Conservation (phyloP, 2,329 filamentous ascomycete genomes). For the Aspergillus novoparasiticus region DNA sequence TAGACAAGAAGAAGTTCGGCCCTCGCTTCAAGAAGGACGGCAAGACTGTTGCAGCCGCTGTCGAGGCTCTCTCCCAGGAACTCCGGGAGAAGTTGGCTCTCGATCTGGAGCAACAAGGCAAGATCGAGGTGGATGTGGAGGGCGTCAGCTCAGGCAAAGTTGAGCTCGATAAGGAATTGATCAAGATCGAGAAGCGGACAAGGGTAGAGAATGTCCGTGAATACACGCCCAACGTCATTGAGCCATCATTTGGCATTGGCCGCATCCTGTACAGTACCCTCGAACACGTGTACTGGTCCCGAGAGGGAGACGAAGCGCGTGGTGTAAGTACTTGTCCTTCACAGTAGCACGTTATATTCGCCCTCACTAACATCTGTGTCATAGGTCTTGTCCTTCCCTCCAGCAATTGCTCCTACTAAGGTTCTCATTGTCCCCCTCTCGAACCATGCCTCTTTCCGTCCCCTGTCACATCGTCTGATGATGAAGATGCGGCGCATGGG, state of each 20-base stretch:
- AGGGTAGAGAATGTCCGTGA: slow-evolving; percentile 82
- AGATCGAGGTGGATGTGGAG: slow-evolving; percentile 75
- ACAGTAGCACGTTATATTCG: not conserved
- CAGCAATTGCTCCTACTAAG: slow-evolving; percentile 86
- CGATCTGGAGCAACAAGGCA: slow-evolving; percentile 71
- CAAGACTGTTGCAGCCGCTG: slow-evolving; percentile 78
- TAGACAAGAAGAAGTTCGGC: slow-evolving; percentile 95
- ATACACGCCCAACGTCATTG: slow-evolving; percentile 93
- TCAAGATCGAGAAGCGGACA: slow-evolving; percentile 82
- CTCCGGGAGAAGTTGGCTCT: slow-evolving; percentile 78
- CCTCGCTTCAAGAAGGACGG: slow-evolving; percentile 94
- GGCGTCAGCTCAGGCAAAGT: slow-evolving; percentile 70
- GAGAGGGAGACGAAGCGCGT: slow-evolving; percentile 79
- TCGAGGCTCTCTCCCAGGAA: slow-evolving; percentile 76
- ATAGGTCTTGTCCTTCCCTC: slow-evolving; percentile 72
- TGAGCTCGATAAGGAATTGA: slow-evolving; percentile 74
- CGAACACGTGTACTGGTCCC: slow-evolving; percentile 95
- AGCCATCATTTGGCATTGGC: slow-evolving; percentile 96
- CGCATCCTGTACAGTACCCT: slow-evolving; percentile 90
- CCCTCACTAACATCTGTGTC: slow-evolving; percentile 1
- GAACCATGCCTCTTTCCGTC: slow-evolving; percentile 75
- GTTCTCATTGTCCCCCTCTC: slow-evolving; percentile 90
- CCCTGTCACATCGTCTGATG: slow-evolving; percentile 73
- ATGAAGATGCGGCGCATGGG: slow-evolving; percentile 74
- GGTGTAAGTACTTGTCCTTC: slow-evolving; percentile 64